Conservation (phyloP, 2,329 filamentous ascomycete genomes). For the Calonectria pteridis region DNA sequence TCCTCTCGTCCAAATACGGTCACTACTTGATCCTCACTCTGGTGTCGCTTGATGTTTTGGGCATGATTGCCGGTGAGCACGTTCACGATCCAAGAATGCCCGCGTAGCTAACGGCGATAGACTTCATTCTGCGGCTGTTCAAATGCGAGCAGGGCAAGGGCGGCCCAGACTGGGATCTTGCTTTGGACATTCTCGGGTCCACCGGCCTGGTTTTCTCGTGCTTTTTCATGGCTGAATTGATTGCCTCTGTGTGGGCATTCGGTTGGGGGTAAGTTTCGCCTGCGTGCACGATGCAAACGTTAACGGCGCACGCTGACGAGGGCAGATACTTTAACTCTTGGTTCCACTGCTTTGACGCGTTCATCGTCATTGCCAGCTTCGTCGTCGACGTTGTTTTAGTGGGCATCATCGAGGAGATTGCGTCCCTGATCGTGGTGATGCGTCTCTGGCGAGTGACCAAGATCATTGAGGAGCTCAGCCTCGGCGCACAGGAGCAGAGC, state of each 20-base stretch:
- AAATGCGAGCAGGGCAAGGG: constrained; percentile 27
- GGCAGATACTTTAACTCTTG: constrained; percentile 66
- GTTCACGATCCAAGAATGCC: too few species aligned
- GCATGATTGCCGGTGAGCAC: constrained; percentile 29
- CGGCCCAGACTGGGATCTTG: constrained; percentile 23
- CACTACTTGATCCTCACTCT: constrained; percentile 27
- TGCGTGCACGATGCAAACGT: neutral
- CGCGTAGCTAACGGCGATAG: neutral
- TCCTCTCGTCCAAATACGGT: constrained; percentile 25
- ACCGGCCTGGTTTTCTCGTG: constrained; percentile 70
- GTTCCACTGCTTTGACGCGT: constrained; percentile 75
- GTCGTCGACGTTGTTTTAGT: constrained; percentile 71
- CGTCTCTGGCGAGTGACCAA: constrained; percentile 78
- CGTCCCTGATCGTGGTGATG: constrained; percentile 74
- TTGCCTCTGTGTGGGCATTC: constrained; percentile 71
- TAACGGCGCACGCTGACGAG: constrained; percentile 10
- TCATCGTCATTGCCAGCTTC: constrained; percentile 73
- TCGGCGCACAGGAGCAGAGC: constrained; percentile 73
- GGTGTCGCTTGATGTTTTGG: constrained; percentile 26
- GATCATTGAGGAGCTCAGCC: constrained; percentile 76
- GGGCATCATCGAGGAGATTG: constrained; percentile 72
- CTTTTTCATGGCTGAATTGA: constrained; percentile 74
- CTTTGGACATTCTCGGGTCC: constrained; percentile 38
- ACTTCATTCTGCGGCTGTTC: constrained; percentile 26
- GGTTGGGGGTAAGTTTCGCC: constrained; percentile 63